Base-by-base conservation (phyloP, 257 asterid genomes). In the Gentiana dahurica region DNA sequence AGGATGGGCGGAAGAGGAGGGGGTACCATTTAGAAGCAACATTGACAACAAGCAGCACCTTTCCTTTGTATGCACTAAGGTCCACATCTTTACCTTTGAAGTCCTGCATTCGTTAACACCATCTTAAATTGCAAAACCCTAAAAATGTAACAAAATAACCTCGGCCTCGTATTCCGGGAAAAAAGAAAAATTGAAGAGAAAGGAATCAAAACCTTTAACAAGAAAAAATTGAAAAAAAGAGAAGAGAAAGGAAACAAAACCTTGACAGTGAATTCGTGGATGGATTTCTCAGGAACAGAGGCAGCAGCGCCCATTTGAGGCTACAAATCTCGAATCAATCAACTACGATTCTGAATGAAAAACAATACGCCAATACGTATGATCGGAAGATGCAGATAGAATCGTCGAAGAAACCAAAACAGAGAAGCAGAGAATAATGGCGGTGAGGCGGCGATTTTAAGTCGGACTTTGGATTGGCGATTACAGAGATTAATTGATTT, bases 21-120 rank as follows among this genome's bases (percentile, higher is more conserved):
- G 8, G 60, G 52, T 61, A 87, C 96, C 98, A 91, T 78, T 87
- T 91, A 62, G 98, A 87, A 69, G 98, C 97, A 71, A 91, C 98
- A 71, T 91, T 91, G 37, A 91, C 95, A 62, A 87, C 86, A 55
- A 91, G 93, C 76, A 91, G 80, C 61, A 85, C 85, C 57, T 91
- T 85, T 73, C 95, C 96, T 51, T 68, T 85, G 74, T 81, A 85
- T 24, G 34, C 13, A 60, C 68, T 70, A 60, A 91, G 83, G 71
- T 78, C 75, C 58, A 77, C 96, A 71, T 83, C 86, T 33, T 71
- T 78, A 57, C 89, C 86, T 64, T 66, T 91, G 65, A 66, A 35
- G 56, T 83, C 86, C 96, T 87, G 82, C 41, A 5, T 45, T 35
- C 13, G 13, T 10, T n/a, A 46, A 39, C 55, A n/a, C 4, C 13